Evolutionary conservation across 2,329 filamentous ascomycete species (phyloP).

Genomic region (Fusarium heterosporum): DNA sequence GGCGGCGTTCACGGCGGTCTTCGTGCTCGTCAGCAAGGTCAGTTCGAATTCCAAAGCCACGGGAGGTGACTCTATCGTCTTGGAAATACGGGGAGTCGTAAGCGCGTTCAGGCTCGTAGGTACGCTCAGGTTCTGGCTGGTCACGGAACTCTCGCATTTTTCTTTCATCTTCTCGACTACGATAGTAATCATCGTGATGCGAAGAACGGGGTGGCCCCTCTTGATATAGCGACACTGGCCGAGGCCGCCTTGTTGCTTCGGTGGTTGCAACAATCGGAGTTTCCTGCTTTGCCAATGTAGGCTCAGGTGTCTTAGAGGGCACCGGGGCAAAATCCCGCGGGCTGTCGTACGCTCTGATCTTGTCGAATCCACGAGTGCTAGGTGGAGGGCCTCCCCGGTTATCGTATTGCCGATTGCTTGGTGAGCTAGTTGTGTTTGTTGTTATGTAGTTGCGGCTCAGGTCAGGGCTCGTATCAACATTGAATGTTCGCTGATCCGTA

Average conservation of each 20-base stretch:
- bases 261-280: slow-evolving; percentile 22
- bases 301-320: slow-evolving; percentile 55
- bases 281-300: slow-evolving; percentile 43
- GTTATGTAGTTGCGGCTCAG: slow-evolving; percentile 57
- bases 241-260: slow-evolving; percentile 49
- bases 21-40: slow-evolving; percentile 54
- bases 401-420: slow-evolving; percentile 53
- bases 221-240: slow-evolving; percentile 66
- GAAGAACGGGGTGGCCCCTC: slow-evolving; percentile 59
- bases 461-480: slow-evolving; percentile 60
- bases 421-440: slow-evolving; percentile 38
- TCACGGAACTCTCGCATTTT: slow-evolving; percentile 58
- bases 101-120: slow-evolving; percentile 43
- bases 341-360: slow-evolving; percentile 66
- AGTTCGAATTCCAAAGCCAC: slow-evolving; percentile 66
- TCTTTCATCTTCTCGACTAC: slow-evolving; percentile 61
- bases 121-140: slow-evolving; percentile 52
- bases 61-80: slow-evolving; percentile 59
- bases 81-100: slow-evolving; percentile 54
- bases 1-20: slow-evolving; percentile 56
- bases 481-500: slow-evolving; percentile 60
- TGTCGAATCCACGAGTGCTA: slow-evolving; percentile 77
- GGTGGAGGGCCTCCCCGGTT: slow-evolving; percentile 69
- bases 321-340: slow-evolving; percentile 57
- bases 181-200: slow-evolving; percentile 62